Percentiles rank a stretch among this genome's conserved stretches.
phyloP scores from a whole-genome alignment of 2,329 filamentous ascomycete species.

The Fusarium torreyae region DNA sequence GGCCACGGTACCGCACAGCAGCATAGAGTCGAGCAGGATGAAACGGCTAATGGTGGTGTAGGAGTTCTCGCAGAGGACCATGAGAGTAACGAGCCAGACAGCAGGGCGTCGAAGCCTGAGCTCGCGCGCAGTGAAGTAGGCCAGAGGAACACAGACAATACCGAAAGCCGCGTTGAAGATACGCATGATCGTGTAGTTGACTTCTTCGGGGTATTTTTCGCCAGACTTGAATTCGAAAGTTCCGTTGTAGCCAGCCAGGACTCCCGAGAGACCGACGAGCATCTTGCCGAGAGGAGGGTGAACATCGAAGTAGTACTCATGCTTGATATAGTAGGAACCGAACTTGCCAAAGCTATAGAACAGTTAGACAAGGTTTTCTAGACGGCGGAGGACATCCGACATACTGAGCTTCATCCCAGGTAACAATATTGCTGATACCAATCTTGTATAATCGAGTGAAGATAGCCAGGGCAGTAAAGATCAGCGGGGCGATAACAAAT shows the following conservation, averaged over 20 bases:
- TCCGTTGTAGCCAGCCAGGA: conserved; percentile 97
- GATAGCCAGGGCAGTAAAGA: conserved; percentile 74
- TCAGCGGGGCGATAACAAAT: conserved; percentile 71
- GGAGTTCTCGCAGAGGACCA: conserved; percentile 99
- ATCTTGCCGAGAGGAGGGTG: conserved; percentile 98
- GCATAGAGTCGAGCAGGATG: conserved; percentile 98
- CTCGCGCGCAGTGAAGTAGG: conserved; percentile 95
- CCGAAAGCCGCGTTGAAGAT: conserved; percentile 97
- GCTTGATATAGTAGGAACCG: conserved; percentile 98
- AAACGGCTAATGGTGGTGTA: conserved; percentile 99
- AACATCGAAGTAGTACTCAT: conserved; percentile 96
- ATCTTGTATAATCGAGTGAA: conserved; percentile 80
- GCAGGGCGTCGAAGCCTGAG: conserved; percentile 87
- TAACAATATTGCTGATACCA: conserved; percentile 76
- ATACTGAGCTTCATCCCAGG: conserved; percentile 78
- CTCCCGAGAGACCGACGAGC: conserved; percentile 95
- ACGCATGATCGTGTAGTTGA: conserved; percentile 99
- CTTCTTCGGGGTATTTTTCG: conserved; percentile 91
- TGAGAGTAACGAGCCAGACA: conserved; percentile 95
- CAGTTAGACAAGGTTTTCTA: conserved; percentile 25
- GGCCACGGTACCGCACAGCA: conserved; percentile 98
- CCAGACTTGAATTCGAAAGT: conserved; percentile 99
- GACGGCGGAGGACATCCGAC: conserved; percentile 48
- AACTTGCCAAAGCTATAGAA: conserved; percentile 89
- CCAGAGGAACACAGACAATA: conserved; percentile 90